phyloP scores from a whole-genome alignment of 441 rosid genomes.

The Populus trichocarpa region DNA sequence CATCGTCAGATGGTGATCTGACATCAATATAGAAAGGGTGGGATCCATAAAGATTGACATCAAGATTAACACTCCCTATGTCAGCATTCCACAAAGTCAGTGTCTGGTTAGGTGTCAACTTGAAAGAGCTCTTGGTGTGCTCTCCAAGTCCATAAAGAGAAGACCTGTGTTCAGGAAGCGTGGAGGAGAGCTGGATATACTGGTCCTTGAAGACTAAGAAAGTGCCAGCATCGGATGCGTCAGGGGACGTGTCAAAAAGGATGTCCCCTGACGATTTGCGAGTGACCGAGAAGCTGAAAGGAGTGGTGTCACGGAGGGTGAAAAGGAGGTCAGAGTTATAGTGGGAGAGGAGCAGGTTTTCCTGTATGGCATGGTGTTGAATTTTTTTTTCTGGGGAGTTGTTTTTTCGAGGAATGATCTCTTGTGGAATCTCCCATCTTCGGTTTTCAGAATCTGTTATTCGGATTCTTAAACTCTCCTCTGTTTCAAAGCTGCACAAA shows the following conservation, averaged over 20 bases:
- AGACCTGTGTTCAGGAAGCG: conserved; percentile 50
- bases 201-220: conserved; percentile 70
- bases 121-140: conserved; percentile 61
- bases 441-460: conserved; percentile 30
- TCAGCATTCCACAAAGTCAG: conserved; percentile 70
- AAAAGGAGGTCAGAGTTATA: conserved; percentile 58
- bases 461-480: conserved; percentile 33
- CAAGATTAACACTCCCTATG: conserved; percentile 28
- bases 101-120: conserved; percentile 30
- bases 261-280: conserved; percentile 59
- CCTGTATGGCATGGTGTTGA: not conserved
- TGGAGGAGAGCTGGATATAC: conserved; percentile 60
- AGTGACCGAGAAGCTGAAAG: conserved; percentile 65
- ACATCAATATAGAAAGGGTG: no score
- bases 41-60: conserved; percentile 73
- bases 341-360: conserved; percentile 16
- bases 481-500: conserved; percentile 28
- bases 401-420: conserved; percentile 38
- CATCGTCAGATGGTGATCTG: conserved; percentile 31
- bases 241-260: conserved; percentile 53
- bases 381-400: not conserved
- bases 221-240: conserved; percentile 23
- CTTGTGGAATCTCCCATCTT: conserved; percentile 45
- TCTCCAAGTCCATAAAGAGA: conserved; percentile 71
- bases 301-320: conserved; percentile 51